Evolutionary conservation across 2,329 filamentous ascomycete genomes (phyloP), one percentile per base, ranked within the genome.

Genomic region (Verticillium longisporum): DNA sequence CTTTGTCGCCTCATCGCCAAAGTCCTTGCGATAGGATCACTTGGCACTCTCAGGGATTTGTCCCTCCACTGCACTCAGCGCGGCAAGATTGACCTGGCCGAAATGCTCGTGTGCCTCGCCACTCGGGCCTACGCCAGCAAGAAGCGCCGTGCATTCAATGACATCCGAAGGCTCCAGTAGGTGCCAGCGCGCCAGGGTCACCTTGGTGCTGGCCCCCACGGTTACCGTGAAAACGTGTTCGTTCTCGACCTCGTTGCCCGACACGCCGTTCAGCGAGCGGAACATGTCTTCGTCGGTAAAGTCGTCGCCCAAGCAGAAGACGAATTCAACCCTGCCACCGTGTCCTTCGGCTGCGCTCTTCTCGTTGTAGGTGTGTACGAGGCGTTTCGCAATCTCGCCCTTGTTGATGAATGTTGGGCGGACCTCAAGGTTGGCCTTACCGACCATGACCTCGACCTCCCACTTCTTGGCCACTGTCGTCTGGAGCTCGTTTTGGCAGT

Each of bases 261-360:
- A 81, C 4, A 83, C 73, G 0, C 77, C 79, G 68, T 87, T 87
- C 55, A 98, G 82, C 14, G 92, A 88, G 61, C 91, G 90, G 85
- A 98, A 98, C 86, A 88, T 88, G 88, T 96, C 94, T 82, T 99
- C 95, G 72, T 99, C 95, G 6, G 95, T 99, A 68, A 95, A 96
- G 71, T 99, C 95, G 74, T 99, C 95, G 53, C 95, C 95, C 63
- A 93, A 78, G 74, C 95, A 99, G 58, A 98, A 81, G 11, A 96
- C 87, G 70, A 98, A 97, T 67, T 94, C 92, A 0, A 93, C 84
- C 59, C 84, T 83, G 58, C 86, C 75, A 5, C 72, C 68, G 32
- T 70, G 70, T 5, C 69, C 68, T 57, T 75, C 79, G 4, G 80
- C 80, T 1, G 74, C 73, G 1, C 75, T 78, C 6, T 79, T 76